Percentiles rank a stretch among this genome's conserved stretches.
Conservation (phyloP, 1,139 yeast genomes). For the Taphrina sp. region DNA sequence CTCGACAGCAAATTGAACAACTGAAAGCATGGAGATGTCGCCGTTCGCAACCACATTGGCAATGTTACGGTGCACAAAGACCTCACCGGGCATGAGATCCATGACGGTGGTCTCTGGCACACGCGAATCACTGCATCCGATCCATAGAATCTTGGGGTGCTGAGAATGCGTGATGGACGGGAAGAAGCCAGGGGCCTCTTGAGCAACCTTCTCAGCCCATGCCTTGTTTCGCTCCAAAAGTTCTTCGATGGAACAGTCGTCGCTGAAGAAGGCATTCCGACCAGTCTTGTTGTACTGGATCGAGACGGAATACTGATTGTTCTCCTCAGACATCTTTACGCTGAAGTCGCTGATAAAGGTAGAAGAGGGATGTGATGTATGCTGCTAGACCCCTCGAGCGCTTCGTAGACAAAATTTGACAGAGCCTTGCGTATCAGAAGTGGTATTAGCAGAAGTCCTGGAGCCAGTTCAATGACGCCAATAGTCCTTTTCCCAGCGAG, state of each 20-base stretch:
- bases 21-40: conserved; percentile 77
- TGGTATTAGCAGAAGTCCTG: no score
- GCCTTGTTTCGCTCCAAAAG: conserved; percentile 62
- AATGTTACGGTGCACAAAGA: conserved; percentile 88
- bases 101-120: conserved; percentile 71
- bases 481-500: no score
- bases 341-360: no score
- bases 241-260: conserved; percentile 22
- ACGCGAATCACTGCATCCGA: conserved; percentile 94
- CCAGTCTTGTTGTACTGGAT: conserved; percentile 13
- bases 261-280: conserved; percentile 22
- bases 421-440: no score
- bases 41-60: conserved; percentile 75
- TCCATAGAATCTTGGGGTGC: conserved; percentile 89
- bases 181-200: conserved; percentile 63
- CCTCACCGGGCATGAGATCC: conserved; percentile 82
- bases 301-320: conserved; percentile 17
- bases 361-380: no score
- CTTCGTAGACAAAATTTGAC: no score
- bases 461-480: no score
- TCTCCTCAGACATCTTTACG: no score
- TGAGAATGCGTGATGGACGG: conserved; percentile 78
- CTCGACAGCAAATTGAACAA: conserved; percentile 86
- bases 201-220: conserved; percentile 63
- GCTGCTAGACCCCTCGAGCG: no score